Percentiles rank a stretch among this genome's conserved stretches.
Evolutionary conservation across 1,284 basidiomycete species (phyloP).

Genomic region (Marasmius oreades): DNA sequence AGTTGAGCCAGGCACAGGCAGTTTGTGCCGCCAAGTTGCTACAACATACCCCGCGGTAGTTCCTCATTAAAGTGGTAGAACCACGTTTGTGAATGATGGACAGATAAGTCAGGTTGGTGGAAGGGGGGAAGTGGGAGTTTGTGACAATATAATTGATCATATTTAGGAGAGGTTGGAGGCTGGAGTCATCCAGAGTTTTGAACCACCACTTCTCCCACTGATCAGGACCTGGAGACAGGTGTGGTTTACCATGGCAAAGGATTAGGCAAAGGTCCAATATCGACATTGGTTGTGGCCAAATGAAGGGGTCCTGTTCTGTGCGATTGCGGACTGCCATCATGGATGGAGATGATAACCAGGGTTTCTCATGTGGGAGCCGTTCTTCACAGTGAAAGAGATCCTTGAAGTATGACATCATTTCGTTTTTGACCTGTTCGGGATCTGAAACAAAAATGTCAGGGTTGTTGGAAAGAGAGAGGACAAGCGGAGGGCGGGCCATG

Average conservation of each 20-base stretch:
- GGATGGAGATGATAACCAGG: neutral
- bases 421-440: neutral
- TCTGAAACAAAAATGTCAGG: neutral
- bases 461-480: neutral
- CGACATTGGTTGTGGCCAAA: conserved; percentile 19
- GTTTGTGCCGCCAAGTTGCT: conserved; percentile 19
- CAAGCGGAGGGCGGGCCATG: neutral
- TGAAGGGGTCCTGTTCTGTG: conserved; percentile 17
- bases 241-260: conserved; percentile 20
- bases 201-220: conserved; percentile 32
- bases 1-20: conserved; percentile 22
- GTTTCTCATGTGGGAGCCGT: neutral
- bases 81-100: conserved; percentile 25
- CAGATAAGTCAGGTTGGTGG: conserved; percentile 20
- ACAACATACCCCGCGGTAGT: conserved; percentile 26
- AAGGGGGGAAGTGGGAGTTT: conserved; percentile 21
- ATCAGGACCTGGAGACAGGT: conserved; percentile 26
- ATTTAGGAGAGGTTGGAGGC: conserved; percentile 22
- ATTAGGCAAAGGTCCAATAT: conserved; percentile 18
- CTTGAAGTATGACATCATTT: neutral
- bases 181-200: conserved; percentile 18
- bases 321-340: neutral
- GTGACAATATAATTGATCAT: conserved; percentile 27
- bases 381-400: neutral
- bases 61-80: conserved; percentile 20